phyloP scores from a whole-genome alignment of 2,329 filamentous ascomycete genomes.

The Neoscytalidium dimidiatum region DNA sequence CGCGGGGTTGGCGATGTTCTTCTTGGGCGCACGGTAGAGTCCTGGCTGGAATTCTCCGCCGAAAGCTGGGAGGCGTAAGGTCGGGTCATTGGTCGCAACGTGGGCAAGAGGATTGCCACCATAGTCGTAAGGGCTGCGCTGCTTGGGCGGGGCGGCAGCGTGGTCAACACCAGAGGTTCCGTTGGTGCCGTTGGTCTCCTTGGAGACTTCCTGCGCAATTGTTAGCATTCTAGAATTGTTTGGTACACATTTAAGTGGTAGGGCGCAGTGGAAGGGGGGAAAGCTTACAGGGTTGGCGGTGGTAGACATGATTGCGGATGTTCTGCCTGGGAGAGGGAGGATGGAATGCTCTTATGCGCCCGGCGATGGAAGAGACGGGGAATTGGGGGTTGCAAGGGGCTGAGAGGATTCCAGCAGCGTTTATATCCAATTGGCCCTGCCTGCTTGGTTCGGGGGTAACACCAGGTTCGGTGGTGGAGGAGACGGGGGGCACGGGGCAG shows the following conservation, averaged over 20 bases:
- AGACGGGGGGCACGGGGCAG: slow-evolving; percentile 7
- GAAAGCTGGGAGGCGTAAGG: slow-evolving; percentile 48
- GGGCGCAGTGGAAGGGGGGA: neutral
- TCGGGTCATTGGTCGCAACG: slow-evolving; percentile 50
- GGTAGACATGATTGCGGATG: slow-evolving; percentile 20
- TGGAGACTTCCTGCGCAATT: slow-evolving; percentile 9
- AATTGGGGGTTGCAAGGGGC: slow-evolving; percentile 6
- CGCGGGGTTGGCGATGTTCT: slow-evolving; percentile 56
- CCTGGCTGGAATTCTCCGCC: slow-evolving; percentile 56
- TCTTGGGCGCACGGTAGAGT: slow-evolving; percentile 47
- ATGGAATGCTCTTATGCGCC: neutral
- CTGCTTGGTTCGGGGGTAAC: slow-evolving; percentile 1
- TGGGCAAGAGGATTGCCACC: slow-evolving; percentile 56
- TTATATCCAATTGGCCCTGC: slow-evolving; percentile 18
- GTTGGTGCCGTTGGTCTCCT: slow-evolving; percentile 29
- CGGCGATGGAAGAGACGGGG: slow-evolving; percentile 3
- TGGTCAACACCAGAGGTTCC: slow-evolving; percentile 43
- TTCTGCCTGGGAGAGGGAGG: neutral
- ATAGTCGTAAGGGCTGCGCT: slow-evolving; percentile 52
- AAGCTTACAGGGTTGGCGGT: slow-evolving; percentile 40
- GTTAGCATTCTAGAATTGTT: neutral
- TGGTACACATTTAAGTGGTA: neutral
- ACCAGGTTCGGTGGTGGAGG: slow-evolving; percentile 14
- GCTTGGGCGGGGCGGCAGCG: slow-evolving; percentile 30
- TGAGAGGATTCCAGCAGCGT: neutral